Conservation (phyloP, 495 filamentous ascomycete species). For the Talaromyces thailandensis region DNA sequence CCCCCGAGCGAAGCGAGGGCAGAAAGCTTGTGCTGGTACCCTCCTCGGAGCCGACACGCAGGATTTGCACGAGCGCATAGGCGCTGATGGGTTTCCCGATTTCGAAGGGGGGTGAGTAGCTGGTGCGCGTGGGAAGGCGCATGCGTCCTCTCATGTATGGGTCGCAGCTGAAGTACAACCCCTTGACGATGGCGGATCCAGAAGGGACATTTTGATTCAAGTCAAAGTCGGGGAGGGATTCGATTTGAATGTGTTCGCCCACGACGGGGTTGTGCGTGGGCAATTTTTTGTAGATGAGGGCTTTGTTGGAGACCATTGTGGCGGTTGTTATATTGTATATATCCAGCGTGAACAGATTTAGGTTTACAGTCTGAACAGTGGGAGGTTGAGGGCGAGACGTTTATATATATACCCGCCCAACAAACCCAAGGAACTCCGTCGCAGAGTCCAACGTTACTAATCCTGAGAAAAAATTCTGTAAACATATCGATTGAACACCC, state of each 20-base stretch:
- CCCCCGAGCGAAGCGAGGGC: too few relatives aligned
- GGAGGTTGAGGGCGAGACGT: not conserved
- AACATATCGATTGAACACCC: not conserved
- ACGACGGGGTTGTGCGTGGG: constrained; percentile 61
- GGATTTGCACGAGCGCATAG: constrained; percentile 47
- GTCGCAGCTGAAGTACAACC: constrained; percentile 75
- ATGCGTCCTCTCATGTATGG: constrained; percentile 77
- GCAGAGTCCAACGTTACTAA: not conserved
- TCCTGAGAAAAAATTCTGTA: not conserved
- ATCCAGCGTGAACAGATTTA: not conserved
- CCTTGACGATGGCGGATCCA: constrained; percentile 62
- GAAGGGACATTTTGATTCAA: constrained; percentile 46
- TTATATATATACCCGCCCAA: not conserved
- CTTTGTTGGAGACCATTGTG: constrained; percentile 55
- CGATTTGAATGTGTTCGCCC: constrained; percentile 64
- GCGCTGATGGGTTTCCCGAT: constrained; percentile 51
- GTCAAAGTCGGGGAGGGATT: constrained; percentile 58
- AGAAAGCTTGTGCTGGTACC: too few relatives aligned
- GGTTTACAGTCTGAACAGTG: not conserved
- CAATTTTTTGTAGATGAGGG: constrained; percentile 66
- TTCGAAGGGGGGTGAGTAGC: constrained; percentile 52
- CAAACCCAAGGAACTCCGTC: not conserved
- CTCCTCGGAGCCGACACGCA: constrained; percentile 49
- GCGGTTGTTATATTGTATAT: not conserved
- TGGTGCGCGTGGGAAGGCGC: constrained; percentile 41